phyloP scores from a whole-genome alignment of 768 basidiomycete species.

The Lentinula edodes region DNA sequence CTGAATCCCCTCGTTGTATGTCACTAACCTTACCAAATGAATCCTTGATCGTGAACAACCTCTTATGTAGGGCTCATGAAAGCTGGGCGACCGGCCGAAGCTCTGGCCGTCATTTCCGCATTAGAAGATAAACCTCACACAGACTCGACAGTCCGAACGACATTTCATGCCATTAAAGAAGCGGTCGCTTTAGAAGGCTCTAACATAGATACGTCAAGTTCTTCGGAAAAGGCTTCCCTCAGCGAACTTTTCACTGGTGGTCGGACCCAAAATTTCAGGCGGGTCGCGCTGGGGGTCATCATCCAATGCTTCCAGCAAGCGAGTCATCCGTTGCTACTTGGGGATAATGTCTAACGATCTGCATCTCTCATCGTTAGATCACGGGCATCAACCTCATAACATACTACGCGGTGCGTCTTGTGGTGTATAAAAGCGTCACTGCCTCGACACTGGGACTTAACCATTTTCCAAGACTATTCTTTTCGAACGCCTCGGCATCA shows the following conservation, averaged over 20 bases:
- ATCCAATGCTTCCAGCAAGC: slow-evolving; percentile 65
- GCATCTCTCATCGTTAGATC: slow-evolving; percentile 24
- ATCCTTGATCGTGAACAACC: background rate
- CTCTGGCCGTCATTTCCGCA: slow-evolving; percentile 57
- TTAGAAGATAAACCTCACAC: slow-evolving; percentile 47
- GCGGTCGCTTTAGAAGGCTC: slow-evolving; percentile 37
- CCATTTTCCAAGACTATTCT: slow-evolving; percentile 36
- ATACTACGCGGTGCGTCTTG: slow-evolving; percentile 35
- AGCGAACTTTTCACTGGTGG: slow-evolving; percentile 53
- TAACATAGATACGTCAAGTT: slow-evolving; percentile 5
- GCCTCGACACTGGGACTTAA: background rate
- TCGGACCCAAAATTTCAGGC: slow-evolving; percentile 54
- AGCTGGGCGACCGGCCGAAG: slow-evolving; percentile 47
- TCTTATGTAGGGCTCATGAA: slow-evolving; percentile 42
- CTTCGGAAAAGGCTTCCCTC: slow-evolving; percentile 27
- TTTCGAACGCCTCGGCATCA: slow-evolving; percentile 55
- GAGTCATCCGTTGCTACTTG: background rate
- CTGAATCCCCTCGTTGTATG: slow-evolving; percentile 55
- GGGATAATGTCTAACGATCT: background rate
- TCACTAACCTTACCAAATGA: background rate
- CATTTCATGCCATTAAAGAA: slow-evolving; percentile 50
- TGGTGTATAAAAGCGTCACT: background rate
- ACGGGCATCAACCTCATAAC: slow-evolving; percentile 65
- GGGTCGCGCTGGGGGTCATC: slow-evolving; percentile 48
- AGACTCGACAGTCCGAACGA: slow-evolving; percentile 41